phyloP scores from a whole-genome alignment of 1,284 basidiomycete species.

The Leucoagaricus sp. region DNA sequence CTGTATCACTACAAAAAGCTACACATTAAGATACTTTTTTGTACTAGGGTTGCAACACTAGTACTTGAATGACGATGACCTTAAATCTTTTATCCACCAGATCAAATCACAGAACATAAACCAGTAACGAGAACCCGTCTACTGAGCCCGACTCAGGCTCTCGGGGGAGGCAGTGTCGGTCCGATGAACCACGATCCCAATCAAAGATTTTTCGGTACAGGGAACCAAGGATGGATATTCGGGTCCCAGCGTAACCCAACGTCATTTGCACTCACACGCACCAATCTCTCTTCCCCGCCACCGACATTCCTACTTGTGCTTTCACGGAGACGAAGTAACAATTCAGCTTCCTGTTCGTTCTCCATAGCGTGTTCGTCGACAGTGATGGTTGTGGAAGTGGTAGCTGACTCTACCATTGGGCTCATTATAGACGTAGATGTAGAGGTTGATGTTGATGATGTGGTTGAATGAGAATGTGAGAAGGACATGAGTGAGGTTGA shows the following conservation, averaged over 20 bases:
- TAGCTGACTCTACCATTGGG: background rate
- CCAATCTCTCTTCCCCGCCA: background rate
- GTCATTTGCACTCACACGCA: background rate
- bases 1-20: too few species aligned
- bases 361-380: background rate
- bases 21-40: too few species aligned
- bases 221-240: constrained; percentile 46
- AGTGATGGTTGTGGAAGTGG: background rate
- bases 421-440: background rate
- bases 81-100: too few species aligned
- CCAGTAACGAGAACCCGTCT: too few species aligned
- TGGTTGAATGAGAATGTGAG: background rate
- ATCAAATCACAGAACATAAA: too few species aligned
- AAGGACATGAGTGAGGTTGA: background rate
- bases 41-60: too few species aligned
- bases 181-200: too few species aligned
- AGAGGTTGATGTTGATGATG: background rate
- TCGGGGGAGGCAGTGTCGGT: too few species aligned
- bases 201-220: background rate
- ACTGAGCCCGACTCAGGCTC: too few species aligned
- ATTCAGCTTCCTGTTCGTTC: background rate
- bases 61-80: too few species aligned
- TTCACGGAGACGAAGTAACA: background rate
- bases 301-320: background rate
- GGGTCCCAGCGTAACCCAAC: constrained; percentile 41